A percentile compares a stretch with the other conserved stretches of the same genome.
These are phyloP conservation scores for Candida manassasensis DNA, from an alignment of 805 yeast genomes.

Conservation along the genomic window DNA sequence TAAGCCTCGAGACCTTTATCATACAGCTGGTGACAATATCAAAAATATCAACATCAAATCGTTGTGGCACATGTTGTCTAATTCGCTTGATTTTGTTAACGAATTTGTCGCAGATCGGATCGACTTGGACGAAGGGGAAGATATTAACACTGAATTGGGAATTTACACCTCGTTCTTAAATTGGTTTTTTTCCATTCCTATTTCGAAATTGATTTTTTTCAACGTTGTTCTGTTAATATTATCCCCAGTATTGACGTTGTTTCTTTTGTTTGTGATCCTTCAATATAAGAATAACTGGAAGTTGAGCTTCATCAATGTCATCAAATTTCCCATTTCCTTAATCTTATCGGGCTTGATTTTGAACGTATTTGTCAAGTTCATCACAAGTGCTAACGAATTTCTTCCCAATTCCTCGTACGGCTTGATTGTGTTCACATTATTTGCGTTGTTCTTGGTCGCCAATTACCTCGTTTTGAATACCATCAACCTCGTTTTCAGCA, in stretches of 20 bases:
- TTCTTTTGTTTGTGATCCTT: conserved; percentile 46
- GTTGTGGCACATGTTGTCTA: conserved; percentile 79
- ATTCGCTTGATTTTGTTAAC: conserved; percentile 55
- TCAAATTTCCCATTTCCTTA: conserved; percentile 60
- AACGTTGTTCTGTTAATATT: conserved; percentile 50
- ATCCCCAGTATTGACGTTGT: conserved; percentile 50
- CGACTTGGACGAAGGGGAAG: conserved; percentile 22
- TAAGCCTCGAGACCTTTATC: conserved; percentile 79
- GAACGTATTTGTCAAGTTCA: conserved; percentile 16
- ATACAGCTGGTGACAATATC: conserved; percentile 70
- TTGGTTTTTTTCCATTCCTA: conserved; percentile 49
- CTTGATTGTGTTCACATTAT: conserved; percentile 34
- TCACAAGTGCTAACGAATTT: conserved; percentile 23
- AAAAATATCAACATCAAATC: conserved; percentile 60
- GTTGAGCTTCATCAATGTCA: conserved; percentile 29
- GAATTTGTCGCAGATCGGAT: conserved; percentile 33
- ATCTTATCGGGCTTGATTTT: conserved; percentile 36
- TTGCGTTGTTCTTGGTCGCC: conserved; percentile 46
- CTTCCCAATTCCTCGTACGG: conserved; percentile 37
- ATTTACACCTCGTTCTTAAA: conserved; percentile 66
- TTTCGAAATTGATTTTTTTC: conserved; percentile 43
- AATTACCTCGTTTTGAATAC: conserved; percentile 55
- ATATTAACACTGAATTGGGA: conserved; percentile 37
- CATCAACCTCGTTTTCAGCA: conserved; percentile 28
- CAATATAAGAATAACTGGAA: conserved; percentile 45